Evolutionary conservation across 768 basidiomycete genomes (phyloP), one percentile per base, ranked within the genome.

Genomic region (Auricularia sp.): DNA sequence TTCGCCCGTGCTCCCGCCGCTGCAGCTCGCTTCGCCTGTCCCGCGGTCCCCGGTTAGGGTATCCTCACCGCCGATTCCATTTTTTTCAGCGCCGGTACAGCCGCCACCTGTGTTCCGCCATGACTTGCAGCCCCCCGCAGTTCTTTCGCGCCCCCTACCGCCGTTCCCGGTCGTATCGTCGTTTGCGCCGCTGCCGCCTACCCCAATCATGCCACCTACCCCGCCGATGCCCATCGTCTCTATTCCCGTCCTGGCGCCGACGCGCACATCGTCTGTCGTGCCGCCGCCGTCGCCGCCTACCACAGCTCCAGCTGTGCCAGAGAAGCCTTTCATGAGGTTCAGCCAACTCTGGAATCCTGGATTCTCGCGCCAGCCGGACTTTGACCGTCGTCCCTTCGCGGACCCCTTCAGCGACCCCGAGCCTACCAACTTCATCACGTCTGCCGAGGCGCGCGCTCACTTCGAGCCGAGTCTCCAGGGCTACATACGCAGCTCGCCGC

Each of bases 351-450:
- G 35, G 42, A 60, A 63, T 33, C 42, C 58, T 23, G n/a, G 42
- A 16, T 35, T 47, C 64, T 34, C 60, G 39, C 64, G 36, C 34
- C 36, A 56, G 59, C 59, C 36, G n/a, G 64, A 64, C 21, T 64
- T 64, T 21, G 64, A 60, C 12, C 36, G 29, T 33, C 56, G 56
- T 59, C 29, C 23, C 7, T 29, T 59, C 29, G 56, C 56, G 16
- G 34, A 59, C 29, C 56, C 56, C 7, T 59, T 59, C 18, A 23
- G 34, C 29, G 56, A 59, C 56, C 23, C 56, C 21, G 56, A 59
- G 34, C 34, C 56, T 10, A 18, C 29, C 11, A 8, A 8, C 11
- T 54, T 8, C 56, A 6, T 59, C 34, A 59, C 56, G 11, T 33
- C 56, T 6, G 56, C 56, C 18, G 56, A 59, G 56, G 56, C 56